Evolutionary conservation across 345 rosid species (phyloP), one percentile per base, ranked within the genome.

Genomic region (Syzygium grande): DNA sequence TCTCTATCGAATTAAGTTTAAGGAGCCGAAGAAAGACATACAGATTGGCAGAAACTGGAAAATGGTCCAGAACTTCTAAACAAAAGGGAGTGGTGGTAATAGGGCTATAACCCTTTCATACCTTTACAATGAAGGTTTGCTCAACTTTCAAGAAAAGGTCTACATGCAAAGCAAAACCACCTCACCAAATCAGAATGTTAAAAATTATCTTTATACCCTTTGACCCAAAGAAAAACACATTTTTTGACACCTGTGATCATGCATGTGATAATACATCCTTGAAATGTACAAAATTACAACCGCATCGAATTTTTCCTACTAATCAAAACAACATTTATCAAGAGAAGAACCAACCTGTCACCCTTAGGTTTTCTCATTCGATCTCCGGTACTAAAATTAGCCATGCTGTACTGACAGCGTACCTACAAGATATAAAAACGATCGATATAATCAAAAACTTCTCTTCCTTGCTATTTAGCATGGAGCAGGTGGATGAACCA

Each of bases 311-410:
- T 73, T 73, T 73, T 38, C 83, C 83, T 73, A 21, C 4, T 73
- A 73, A 73, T 73, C 49, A 73, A 73, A 73, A 73, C 25, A 38
- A 73, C 46, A 73, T 1, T 43, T 5, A 19, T 73, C 83, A 38
- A 73, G 83, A 88, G 78, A 41, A 46, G 13, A 38, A 23, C 22
- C 59, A 87, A 95, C 98, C 98, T 94, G 90, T 98, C 99, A 43
- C 95, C 95, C 91, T 95, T 96, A 51, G 96, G 98, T 90, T 94
- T 96, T 91, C 99, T 93, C 93, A 90, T 91, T 84, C 97, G 96
- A 92, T 96, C 99, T 89, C 99, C 98, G 6, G 97, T 94, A 87
- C 98, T 96, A 87, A 97, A 97, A 91, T 95, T 97, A 91, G 99
- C 98, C 99, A 96, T 97, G 88, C 94, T 95, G 87, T 97, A 97